Conservation (phyloP, 1,284 basidiomycete genomes). For the Paramarasmius palmivorus region DNA sequence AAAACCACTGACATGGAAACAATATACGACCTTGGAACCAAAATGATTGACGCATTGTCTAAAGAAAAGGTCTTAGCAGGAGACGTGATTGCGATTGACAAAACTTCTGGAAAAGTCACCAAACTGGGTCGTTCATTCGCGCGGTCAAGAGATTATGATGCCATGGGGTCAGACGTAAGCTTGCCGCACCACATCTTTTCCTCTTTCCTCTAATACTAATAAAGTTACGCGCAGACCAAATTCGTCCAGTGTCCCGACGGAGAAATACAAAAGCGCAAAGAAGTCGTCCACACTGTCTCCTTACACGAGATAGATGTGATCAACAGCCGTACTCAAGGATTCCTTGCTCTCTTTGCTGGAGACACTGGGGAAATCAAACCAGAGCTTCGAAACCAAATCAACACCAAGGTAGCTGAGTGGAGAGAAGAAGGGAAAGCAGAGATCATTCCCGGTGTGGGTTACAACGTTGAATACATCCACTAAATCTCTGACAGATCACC, state of each 20-base stretch:
- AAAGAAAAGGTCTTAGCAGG: slow-evolving; percentile 98
- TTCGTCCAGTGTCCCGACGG: slow-evolving; percentile 98
- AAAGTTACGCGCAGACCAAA: slow-evolving; percentile 67
- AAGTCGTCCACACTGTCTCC: slow-evolving; percentile 96
- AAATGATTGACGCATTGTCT: slow-evolving; percentile 97
- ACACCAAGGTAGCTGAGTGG: slow-evolving; percentile 97
- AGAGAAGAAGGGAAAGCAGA: slow-evolving; percentile 98
- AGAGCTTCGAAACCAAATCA: slow-evolving; percentile 95
- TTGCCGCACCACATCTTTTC: slow-evolving; percentile 35
- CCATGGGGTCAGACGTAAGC: slow-evolving; percentile 98
- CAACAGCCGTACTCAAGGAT: slow-evolving; percentile 96
- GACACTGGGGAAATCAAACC: slow-evolving; percentile 99
- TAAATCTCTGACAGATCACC: slow-evolving; percentile 5
- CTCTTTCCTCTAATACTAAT: background rate
- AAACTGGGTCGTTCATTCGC: slow-evolving; percentile 97
- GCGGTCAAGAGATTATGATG: slow-evolving; percentile 95
- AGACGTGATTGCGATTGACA: slow-evolving; percentile 96
- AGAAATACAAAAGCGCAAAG: slow-evolving; percentile 95
- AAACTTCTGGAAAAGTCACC: slow-evolving; percentile 95
- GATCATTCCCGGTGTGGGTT: slow-evolving; percentile 91
- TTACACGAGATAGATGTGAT: slow-evolving; percentile 99
- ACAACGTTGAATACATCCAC: slow-evolving; percentile 13
- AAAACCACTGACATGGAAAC: slow-evolving; percentile 99
- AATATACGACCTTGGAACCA: slow-evolving; percentile 96
- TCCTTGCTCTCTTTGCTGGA: slow-evolving; percentile 77